A percentile compares a stretch with the other conserved stretches of the same genome.
phyloP scores from a whole-genome alignment of 768 basidiomycete genomes.

The Suillus ampliporus region DNA sequence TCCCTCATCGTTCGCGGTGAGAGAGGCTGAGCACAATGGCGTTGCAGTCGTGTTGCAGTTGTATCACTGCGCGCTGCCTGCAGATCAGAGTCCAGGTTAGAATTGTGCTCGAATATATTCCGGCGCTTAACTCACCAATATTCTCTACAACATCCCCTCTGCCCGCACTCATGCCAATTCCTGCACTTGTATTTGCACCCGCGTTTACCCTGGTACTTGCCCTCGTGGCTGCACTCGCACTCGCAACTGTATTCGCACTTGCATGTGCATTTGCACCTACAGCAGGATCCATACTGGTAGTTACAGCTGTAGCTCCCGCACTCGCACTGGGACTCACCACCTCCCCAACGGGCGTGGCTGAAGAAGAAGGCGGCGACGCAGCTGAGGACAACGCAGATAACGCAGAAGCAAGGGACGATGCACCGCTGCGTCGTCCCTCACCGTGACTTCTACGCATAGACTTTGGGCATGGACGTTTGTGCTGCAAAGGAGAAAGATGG shows the following conservation, averaged over 20 bases:
- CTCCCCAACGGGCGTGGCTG: neutral
- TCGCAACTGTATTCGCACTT: constrained; percentile 19
- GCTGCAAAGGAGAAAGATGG: constrained; percentile 46
- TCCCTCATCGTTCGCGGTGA: no score
- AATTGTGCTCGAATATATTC: constrained; percentile 26
- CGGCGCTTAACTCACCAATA: constrained; percentile 57
- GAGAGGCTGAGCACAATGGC: constrained; percentile 58
- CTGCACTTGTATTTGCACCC: constrained; percentile 26
- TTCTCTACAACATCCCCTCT: constrained; percentile 71
- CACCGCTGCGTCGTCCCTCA: constrained; percentile 55
- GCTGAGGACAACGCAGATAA: neutral
- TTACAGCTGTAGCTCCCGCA: neutral
- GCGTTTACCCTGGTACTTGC: neutral
- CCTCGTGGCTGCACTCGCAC: constrained; percentile 27
- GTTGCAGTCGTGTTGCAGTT: constrained; percentile 91
- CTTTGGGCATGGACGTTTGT: constrained; percentile 88
- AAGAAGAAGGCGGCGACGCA: neutral
- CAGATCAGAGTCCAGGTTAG: constrained; percentile 1
- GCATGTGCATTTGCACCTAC: constrained; percentile 13
- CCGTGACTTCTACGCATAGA: constrained; percentile 82
- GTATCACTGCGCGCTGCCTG: constrained; percentile 76
- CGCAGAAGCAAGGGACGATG: neutral
- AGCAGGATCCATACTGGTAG: constrained; percentile 33
- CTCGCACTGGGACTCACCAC: neutral
- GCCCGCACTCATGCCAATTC: constrained; percentile 37